Base-by-base conservation (phyloP, 1,284 basidiomycete species). In the Afroboletus lepidellus region DNA sequence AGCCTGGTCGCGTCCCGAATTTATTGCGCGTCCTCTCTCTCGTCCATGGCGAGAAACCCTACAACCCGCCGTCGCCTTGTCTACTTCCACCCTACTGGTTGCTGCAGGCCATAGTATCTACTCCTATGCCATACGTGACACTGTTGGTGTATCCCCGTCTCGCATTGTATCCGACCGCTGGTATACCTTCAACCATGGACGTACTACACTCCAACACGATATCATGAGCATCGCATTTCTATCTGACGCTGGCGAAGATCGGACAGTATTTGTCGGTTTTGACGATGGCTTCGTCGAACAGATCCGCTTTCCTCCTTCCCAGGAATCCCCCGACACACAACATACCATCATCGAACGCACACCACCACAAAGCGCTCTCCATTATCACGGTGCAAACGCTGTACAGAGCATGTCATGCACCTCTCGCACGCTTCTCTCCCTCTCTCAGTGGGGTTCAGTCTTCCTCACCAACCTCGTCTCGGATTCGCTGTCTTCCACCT, bases 21-120 rank as follows among this genome's bases (percentile, higher is more conserved):
- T 88, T 56, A 69, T 86, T 33, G 85, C 87, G 3, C 79, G 85
- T 4, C 87, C 87, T 2, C 73, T 90, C 15, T 79, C 82, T n/a
- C 73, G 72, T 32, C 76, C 80, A 16, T 90, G 88, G 88, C 39
- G 61, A 11, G 74, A 72, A 34, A 85, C 79, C 61, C 69, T 78
- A 7, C 82, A 81, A 50, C 83, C 88, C 8, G 60, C 75, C 8
- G 64, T 90, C n/a, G 79, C 83, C 15, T 75, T 83, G 54, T 85
- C 76, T 48, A 53, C 69, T 11, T 79, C 79, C 20, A 73, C 81
- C 12, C 70, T 90, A 0, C 61, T 89, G 39, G 77, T 90, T 30
- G 85, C 81, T 8, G 83, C 85, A 13, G 86, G 84, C 5, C 73
- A 71, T 54, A 66, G 64, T n/a, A 65, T 90, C 24, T 76, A 81